These are phyloP conservation scores for Ceratocystis cubensis DNA, from an alignment of 2,329 filamentous ascomycete genomes.

Conservation along the genomic window DNA sequence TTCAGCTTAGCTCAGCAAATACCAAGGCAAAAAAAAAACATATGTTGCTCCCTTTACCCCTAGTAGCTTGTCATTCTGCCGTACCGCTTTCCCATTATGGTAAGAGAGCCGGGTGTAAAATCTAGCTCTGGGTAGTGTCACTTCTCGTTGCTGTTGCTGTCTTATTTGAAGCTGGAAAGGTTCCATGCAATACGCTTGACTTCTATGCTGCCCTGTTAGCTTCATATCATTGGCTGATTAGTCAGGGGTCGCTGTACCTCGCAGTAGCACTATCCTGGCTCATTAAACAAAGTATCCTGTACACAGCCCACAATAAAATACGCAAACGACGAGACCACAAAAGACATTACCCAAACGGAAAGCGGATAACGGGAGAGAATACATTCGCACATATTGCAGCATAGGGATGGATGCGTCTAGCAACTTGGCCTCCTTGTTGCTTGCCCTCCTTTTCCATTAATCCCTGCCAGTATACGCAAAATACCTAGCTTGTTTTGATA, in stretches of 20 bases:
- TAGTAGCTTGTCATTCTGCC: neutral
- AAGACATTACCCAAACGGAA: neutral
- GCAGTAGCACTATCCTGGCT: neutral
- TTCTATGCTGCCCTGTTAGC: conserved; percentile 14
- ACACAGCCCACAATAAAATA: neutral
- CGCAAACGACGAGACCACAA: neutral
- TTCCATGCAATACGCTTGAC: conserved; percentile 19
- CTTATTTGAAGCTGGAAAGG: conserved; percentile 1
- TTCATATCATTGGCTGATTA: conserved; percentile 18
- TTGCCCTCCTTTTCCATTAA: neutral
- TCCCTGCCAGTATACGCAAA: neutral
- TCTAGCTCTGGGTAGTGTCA: neutral
- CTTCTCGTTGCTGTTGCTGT: neutral
- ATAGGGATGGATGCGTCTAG: neutral
- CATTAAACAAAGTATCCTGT: conserved; percentile 2
- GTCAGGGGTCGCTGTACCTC: conserved; percentile 15
- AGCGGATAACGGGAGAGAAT: neutral
- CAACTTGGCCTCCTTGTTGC: neutral
- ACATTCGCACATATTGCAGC: neutral
- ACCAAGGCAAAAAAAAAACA: neutral
- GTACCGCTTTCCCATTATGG: neutral
- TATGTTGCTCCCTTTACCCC: too few species aligned
- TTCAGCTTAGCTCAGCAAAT: neutral
- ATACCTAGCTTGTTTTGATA: neutral
- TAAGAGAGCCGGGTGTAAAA: conserved; percentile 1